Percentiles rank a stretch among this genome's conserved stretches.
These are phyloP conservation scores for Dentiscutata heterogama DNA, from an alignment of 371 early-diverging fungal species.

Conservation along the genomic window DNA sequence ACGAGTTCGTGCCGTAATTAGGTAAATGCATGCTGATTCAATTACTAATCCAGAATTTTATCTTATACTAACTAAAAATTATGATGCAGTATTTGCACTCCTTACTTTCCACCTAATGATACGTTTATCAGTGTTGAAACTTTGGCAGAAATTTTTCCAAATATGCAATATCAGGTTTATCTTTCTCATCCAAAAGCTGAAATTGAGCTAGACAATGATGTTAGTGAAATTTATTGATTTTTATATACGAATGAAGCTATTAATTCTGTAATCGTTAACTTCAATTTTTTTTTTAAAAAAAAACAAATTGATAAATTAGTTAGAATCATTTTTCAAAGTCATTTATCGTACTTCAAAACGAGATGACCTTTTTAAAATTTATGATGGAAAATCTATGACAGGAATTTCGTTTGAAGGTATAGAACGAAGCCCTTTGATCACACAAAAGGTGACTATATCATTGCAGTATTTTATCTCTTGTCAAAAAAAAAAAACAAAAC, in stretches of 20 bases:
- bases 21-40: conserved; percentile 42
- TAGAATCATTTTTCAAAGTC: conserved; percentile 45
- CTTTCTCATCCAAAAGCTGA: conserved; percentile 46
- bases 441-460: neutral
- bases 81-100: conserved; percentile 64
- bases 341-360: conserved; percentile 35
- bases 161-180: conserved; percentile 53
- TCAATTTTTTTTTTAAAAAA: too few species aligned
- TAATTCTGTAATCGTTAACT: too few species aligned
- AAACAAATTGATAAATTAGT: neutral
- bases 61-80: neutral
- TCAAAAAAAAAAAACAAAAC: neutral
- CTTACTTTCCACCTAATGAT: conserved; percentile 62
- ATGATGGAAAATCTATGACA: conserved; percentile 43
- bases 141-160: conserved; percentile 50
- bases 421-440: neutral
- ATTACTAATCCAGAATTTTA: neutral
- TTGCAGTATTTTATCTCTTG: neutral
- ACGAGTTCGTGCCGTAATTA: conserved; percentile 67
- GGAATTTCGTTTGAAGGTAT: conserved; percentile 21
- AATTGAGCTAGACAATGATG: conserved; percentile 46
- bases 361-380: conserved; percentile 17
- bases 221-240: neutral
- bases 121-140: conserved; percentile 44
- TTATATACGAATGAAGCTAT: too few species aligned